Evolutionary conservation across 2,329 filamentous ascomycete genomes (phyloP).

Genomic region (Aspergillus aculeatus): DNA sequence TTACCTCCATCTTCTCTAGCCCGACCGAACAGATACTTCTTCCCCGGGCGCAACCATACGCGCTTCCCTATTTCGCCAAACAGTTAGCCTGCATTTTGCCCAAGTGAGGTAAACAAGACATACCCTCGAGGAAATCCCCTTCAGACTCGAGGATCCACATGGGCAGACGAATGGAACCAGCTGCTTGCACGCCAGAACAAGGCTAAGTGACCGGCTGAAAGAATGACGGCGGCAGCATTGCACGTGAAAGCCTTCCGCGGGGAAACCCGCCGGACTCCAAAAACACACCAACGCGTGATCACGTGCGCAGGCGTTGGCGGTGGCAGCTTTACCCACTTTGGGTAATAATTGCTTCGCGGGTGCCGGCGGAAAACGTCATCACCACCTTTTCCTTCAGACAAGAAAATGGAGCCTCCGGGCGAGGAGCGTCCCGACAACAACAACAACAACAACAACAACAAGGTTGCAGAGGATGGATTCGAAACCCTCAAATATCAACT

Average conservation of each 20-base stretch:
- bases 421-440: slow-evolving; percentile 13
- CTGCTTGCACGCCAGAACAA: neutral
- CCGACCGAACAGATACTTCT: slow-evolving; percentile 81
- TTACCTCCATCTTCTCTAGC: slow-evolving; percentile 64
- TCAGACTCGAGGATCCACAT: slow-evolving; percentile 66
- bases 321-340: slow-evolving; percentile 23
- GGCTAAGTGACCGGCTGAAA: neutral
- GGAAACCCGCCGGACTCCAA: neutral
- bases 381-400: neutral
- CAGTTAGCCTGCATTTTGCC: neutral
- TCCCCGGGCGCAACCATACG: slow-evolving; percentile 82
- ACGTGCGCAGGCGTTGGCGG: slow-evolving; percentile 35
- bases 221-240: slow-evolving; percentile 1
- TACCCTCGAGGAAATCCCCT: slow-evolving; percentile 48
- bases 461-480: slow-evolving; percentile 33
- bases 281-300: slow-evolving; percentile 32
- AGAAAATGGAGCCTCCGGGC: slow-evolving; percentile 26
- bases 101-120: slow-evolving; percentile 47
- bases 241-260: slow-evolving; percentile 17
- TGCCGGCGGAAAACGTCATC: neutral
- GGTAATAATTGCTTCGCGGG: slow-evolving; percentile 13
- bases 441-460: neutral
- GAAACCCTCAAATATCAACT: slow-evolving; percentile 83
- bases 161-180: slow-evolving; percentile 7
- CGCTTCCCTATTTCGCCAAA: slow-evolving; percentile 53